Evolutionary conservation across 768 basidiomycete species (phyloP), one percentile per base, ranked within the genome.

Genomic region (Collybiopsis luxurians): DNA sequence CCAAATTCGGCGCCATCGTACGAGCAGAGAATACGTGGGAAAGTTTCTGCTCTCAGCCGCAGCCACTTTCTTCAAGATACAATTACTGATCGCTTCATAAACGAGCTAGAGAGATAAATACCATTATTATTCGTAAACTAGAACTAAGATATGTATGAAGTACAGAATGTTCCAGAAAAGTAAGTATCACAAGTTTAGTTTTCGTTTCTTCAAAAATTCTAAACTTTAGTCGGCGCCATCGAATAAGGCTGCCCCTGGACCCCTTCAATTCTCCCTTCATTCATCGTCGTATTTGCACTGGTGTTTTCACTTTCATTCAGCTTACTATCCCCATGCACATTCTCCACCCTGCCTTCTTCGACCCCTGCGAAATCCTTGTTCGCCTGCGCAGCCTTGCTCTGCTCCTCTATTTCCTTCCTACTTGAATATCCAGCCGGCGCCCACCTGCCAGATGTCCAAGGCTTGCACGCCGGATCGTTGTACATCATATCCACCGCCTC

Each of bases 401-500:
- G 34, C 44, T 57, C 56, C 26, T 49, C 56, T 2, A 57, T 21
- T 17, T 51, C 56, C 15, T 30, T 49, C 17, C 56, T 21, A 51
- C 36, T 46, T 9, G n/a, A 17, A 64, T 79, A 86, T 21, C 85
- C 85, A 19, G 73, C 71, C 17, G 86, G 86, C 0, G 79, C 81
- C 88, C 87, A 89, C 7, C 63, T 61, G 28, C 74, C 59, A 1
- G 83, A 84, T 24, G 76, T 84, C 89, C 87, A 89, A 6, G 88
- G 83, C 64, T 82, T 86, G 70, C 82, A 83, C 3, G 67, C 65
- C 2, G 82, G 80, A 66, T 86, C 83, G 62, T 77, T 80, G 71
- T 87, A 86, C 85, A 87, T 86, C 79, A 79, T 69, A 63, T 88
- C 80, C 43, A 89, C 84, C 58, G 69, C 75, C 71, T 91, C 89